These are phyloP conservation scores for Cicer bijugum DNA, from an alignment of 306 rosid species.

Conservation along the genomic window DNA sequence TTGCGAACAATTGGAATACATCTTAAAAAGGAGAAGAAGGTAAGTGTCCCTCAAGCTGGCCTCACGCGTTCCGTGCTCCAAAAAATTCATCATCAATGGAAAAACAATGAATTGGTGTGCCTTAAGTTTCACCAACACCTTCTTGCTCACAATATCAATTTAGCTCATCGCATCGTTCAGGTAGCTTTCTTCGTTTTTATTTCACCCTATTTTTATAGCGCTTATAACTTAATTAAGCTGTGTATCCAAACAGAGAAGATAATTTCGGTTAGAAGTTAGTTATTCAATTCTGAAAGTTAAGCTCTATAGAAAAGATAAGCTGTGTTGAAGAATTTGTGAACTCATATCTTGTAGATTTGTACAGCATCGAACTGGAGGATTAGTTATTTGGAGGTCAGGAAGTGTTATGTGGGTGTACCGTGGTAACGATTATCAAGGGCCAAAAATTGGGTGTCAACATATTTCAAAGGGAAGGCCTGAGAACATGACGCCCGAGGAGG, in stretches of 20 bases:
- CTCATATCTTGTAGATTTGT: conserved; percentile 65
- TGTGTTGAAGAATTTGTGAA: conserved; percentile 40
- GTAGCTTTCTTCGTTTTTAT: conserved; percentile 31
- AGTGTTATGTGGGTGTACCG: conserved; percentile 94
- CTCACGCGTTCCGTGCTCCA: conserved; percentile 72
- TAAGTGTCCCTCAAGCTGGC: conserved; percentile 88
- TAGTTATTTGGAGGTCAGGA: conserved; percentile 87
- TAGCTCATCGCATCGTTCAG: conserved; percentile 88
- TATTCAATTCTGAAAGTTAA: too few relatives aligned
- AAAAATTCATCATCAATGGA: conserved; percentile 81
- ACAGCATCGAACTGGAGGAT: conserved; percentile 91
- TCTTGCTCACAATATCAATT: conserved; percentile 84
- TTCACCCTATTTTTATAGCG: background rate
- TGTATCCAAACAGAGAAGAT: too few relatives aligned
- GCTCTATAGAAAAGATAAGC: too few relatives aligned
- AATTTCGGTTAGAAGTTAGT: too few relatives aligned
- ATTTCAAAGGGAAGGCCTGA: conserved; percentile 48
- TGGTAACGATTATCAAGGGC: conserved; percentile 75
- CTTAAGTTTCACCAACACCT: conserved; percentile 90
- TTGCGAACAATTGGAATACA: conserved; percentile 72
- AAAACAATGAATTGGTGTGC: conserved; percentile 76
- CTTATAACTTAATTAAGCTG: too few relatives aligned
- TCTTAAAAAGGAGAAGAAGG: conserved; percentile 51
- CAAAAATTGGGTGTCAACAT: conserved; percentile 41
- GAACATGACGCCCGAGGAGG: conserved; percentile 74